Percentiles rank a stretch among this genome's conserved stretches.
These are phyloP conservation scores for Russula abietina DNA, from an alignment of 768 basidiomycete species.

Conservation along the genomic window DNA sequence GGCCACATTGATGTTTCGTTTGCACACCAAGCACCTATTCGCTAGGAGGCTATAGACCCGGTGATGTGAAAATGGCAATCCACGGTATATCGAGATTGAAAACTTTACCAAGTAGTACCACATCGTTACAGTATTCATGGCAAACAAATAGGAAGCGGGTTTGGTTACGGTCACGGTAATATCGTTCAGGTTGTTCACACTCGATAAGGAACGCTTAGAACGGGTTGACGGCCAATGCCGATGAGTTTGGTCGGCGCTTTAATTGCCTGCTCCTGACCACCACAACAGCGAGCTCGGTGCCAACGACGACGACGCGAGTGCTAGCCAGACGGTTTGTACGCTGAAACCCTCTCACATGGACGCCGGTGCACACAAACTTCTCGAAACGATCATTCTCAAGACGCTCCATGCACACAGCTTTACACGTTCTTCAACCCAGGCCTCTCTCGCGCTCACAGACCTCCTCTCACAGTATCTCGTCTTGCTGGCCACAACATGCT, in stretches of 20 bases:
- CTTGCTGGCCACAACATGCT: constrained; percentile 59
- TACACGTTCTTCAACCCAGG: constrained; percentile 68
- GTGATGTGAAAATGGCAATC: too few species aligned
- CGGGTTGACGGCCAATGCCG: constrained; percentile 13
- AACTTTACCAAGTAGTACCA: too few species aligned
- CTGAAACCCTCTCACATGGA: constrained; percentile 38
- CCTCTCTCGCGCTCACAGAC: constrained; percentile 64
- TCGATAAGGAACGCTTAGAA: too few species aligned
- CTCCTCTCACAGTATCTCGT: constrained; percentile 68
- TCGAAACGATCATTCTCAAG: constrained; percentile 61
- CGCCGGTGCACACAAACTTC: constrained; percentile 48
- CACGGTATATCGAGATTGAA: too few species aligned
- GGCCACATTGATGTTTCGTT: too few species aligned
- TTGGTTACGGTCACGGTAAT: too few species aligned
- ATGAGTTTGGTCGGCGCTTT: constrained; percentile 21
- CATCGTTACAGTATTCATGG: too few species aligned
- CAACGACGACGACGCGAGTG: constrained; percentile 22
- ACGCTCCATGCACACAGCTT: constrained; percentile 76
- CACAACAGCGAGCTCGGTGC: constrained; percentile 24
- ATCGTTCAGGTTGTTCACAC: too few species aligned
- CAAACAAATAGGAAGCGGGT: too few species aligned
- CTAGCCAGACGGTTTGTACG: neutral
- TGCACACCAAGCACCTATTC: too few species aligned
- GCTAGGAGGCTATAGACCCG: too few species aligned
- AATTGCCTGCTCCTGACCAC: constrained; percentile 26